A percentile compares a stretch with the other conserved stretches of the same genome.
Evolutionary conservation across 2,329 filamentous ascomycete species (phyloP).

Genomic region (Talaromyces sp.): DNA sequence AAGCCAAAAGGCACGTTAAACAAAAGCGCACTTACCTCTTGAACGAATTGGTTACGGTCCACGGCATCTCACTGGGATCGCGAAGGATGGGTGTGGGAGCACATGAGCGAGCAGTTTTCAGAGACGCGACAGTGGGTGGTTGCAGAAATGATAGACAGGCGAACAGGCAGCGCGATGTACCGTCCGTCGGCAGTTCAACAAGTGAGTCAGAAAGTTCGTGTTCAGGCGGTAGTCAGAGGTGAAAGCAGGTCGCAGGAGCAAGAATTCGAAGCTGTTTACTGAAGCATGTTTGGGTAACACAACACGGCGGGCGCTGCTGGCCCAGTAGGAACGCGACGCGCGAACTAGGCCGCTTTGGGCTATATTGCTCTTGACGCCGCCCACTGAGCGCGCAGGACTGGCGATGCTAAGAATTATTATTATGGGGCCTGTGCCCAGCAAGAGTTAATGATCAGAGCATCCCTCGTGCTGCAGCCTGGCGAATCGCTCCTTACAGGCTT

Average conservation of each 20-base stretch:
- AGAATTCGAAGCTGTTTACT: background rate
- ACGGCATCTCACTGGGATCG: conserved; percentile 38
- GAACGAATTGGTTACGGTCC: conserved; percentile 48
- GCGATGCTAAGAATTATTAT: too few species aligned
- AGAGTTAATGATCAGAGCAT: too few species aligned
- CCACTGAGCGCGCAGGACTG: background rate
- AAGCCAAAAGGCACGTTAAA: background rate
- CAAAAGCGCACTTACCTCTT: conserved; percentile 34
- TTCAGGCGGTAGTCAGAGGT: background rate
- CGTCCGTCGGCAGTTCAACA: background rate
- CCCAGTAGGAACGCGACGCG: conserved; percentile 18
- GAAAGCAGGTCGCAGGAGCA: background rate
- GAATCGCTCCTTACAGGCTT: background rate
- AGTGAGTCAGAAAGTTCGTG: background rate
- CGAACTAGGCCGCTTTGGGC: conserved; percentile 19
- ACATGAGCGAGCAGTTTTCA: background rate
- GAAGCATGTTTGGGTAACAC: background rate
- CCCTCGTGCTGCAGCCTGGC: background rate
- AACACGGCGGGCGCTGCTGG: background rate
- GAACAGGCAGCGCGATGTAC: background rate
- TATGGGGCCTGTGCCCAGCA: too few species aligned
- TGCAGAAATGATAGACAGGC: background rate
- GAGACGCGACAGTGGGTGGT: background rate
- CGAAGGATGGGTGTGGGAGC: background rate
- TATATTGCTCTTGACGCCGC: conserved; percentile 5